These are phyloP conservation scores for Termitomyces heimii DNA, from an alignment of 768 basidiomycete genomes.

Conservation along the genomic window DNA sequence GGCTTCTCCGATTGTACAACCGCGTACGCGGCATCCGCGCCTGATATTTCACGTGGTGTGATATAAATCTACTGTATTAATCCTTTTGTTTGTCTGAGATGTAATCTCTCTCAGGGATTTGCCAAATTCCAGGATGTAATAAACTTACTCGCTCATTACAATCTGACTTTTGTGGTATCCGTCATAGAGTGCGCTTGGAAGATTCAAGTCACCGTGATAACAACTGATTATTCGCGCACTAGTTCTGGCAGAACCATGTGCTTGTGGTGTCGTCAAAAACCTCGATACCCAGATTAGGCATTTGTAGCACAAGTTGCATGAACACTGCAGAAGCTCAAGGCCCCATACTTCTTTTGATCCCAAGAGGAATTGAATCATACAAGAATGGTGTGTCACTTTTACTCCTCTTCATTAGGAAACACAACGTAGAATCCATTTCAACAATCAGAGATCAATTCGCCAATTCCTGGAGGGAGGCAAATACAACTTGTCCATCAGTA, in stretches of 20 bases:
- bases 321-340: slow-evolving; percentile 48
- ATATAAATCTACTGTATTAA: background rate
- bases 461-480: slow-evolving; percentile 47
- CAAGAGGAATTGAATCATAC: slow-evolving; percentile 53
- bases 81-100: background rate
- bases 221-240: background rate
- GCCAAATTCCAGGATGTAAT: background rate
- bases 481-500: slow-evolving; percentile 51
- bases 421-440: slow-evolving; percentile 64
- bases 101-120: background rate
- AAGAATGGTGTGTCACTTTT: slow-evolving; percentile 45
- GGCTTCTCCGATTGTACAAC: background rate
- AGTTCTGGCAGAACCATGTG: slow-evolving; percentile 48
- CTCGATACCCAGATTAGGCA: slow-evolving; percentile 49
- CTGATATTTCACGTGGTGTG: background rate
- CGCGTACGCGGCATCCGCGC: background rate
- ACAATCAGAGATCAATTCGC: slow-evolving; percentile 24
- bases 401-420: background rate
- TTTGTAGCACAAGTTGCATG: slow-evolving; percentile 54
- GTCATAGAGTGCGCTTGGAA: background rate
- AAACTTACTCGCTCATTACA: background rate
- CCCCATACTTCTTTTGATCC: slow-evolving; percentile 55
- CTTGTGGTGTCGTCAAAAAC: slow-evolving; percentile 49
- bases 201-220: background rate
- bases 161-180: background rate